These are phyloP conservation scores for Candida pseudoglaebosa DNA, from an alignment of 805 yeast genomes.

Conservation along the genomic window DNA sequence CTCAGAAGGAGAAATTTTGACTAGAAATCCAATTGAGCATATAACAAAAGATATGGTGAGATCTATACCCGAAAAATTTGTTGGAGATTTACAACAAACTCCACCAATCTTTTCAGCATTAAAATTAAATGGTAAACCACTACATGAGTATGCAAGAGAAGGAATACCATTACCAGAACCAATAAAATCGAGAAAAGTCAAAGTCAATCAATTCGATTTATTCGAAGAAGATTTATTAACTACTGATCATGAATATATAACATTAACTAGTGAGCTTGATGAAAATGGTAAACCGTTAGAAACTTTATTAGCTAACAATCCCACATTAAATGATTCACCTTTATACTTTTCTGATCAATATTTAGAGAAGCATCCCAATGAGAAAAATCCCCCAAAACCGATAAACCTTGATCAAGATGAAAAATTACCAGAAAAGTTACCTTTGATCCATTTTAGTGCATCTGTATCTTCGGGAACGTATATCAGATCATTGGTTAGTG, in stretches of 20 bases:
- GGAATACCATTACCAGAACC: constrained; percentile 80
- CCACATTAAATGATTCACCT: constrained; percentile 61
- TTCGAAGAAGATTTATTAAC: constrained; percentile 49
- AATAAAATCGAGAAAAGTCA: constrained; percentile 74
- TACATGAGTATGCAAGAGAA: constrained; percentile 90
- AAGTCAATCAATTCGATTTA: constrained; percentile 52
- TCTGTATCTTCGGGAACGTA: constrained; percentile 94
- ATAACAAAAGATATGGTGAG: constrained; percentile 51
- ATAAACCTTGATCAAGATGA: constrained; percentile 35
- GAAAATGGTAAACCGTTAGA: constrained; percentile 46
- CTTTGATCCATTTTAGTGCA: constrained; percentile 67
- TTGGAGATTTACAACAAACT: constrained; percentile 80
- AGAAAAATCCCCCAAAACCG: constrained; percentile 36
- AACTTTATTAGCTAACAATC: constrained; percentile 41
- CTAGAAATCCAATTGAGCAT: constrained; percentile 53
- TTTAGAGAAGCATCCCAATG: constrained; percentile 38
- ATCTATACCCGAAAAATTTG: constrained; percentile 54
- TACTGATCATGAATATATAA: constrained; percentile 51
- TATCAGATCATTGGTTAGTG: constrained; percentile 85
- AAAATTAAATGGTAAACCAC: constrained; percentile 89
- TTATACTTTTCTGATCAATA: constrained; percentile 57
- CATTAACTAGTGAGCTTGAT: constrained; percentile 40
- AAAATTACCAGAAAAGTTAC: constrained; percentile 49
- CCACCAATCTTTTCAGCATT: constrained; percentile 96
- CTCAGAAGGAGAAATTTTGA: constrained; percentile 76